A percentile compares a stretch with the other conserved stretches of the same genome.
Conservation (phyloP, 176 grass and related monocot genomes). For the Echinochloa phyllopogon region DNA sequence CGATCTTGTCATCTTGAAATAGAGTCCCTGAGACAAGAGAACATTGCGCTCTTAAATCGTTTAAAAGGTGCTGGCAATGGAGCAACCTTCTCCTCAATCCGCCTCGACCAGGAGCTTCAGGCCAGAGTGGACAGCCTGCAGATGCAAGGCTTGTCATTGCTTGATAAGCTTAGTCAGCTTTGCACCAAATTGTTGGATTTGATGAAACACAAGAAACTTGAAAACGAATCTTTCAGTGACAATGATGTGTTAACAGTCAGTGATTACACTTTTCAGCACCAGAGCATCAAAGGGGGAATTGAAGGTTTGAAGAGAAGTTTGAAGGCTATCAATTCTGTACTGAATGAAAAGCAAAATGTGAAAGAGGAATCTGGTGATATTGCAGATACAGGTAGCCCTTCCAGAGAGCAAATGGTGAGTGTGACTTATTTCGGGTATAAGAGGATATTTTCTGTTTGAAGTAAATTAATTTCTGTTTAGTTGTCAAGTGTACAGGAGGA, state of each 20-base stretch:
- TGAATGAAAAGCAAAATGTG: conserved; percentile 60
- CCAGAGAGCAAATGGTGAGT: conserved; percentile 40
- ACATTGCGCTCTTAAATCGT: conserved; percentile 69
- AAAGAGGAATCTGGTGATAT: conserved; percentile 41
- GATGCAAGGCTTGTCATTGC: conserved; percentile 68
- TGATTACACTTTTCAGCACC: conserved; percentile 66
- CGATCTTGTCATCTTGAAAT: conserved; percentile 65
- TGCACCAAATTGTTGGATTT: conserved; percentile 60
- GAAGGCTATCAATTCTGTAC: conserved; percentile 40
- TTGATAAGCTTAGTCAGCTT: conserved; percentile 64
- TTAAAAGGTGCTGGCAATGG: conserved; percentile 64
- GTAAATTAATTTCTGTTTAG: neutral
- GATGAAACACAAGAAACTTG: conserved; percentile 51
- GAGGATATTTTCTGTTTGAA: neutral
- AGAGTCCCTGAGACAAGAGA: conserved; percentile 79
- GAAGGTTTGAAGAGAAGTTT: conserved; percentile 76
- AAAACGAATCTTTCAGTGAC: conserved; percentile 42
- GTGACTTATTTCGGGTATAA: conserved; percentile 43
- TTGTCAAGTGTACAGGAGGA: neutral
- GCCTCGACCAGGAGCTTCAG: conserved; percentile 64
- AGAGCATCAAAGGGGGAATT: conserved; percentile 71
- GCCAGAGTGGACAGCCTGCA: conserved; percentile 70
- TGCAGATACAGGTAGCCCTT: conserved; percentile 28
- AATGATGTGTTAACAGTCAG: conserved; percentile 50
- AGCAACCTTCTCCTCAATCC: conserved; percentile 45